phyloP scores from a whole-genome alignment of 2,329 filamentous ascomycete species.

The Thielaviopsis ethacetica region DNA sequence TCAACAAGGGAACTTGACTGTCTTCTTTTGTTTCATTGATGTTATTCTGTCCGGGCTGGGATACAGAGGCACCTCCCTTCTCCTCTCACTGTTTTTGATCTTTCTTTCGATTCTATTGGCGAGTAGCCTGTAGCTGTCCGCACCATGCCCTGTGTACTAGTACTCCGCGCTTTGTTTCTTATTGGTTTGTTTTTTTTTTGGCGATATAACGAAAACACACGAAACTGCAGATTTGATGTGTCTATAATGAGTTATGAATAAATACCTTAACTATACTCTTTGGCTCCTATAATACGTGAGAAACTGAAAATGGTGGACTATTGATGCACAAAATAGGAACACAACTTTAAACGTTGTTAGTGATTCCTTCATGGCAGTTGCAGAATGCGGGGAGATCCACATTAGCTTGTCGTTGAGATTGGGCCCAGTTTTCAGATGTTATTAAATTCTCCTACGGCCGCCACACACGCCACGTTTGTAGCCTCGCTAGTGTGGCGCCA shows the following conservation, averaged over 20 bases:
- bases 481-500: conserved; percentile 2
- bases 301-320: neutral
- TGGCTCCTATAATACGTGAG: neutral
- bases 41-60: neutral
- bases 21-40: neutral
- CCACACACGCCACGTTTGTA: neutral
- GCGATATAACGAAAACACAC: neutral
- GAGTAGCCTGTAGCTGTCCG: neutral
- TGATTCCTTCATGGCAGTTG: neutral
- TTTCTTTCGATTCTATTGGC: neutral
- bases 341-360: neutral
- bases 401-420: neutral
- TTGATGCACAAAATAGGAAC: neutral
- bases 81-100: neutral
- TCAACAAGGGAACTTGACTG: neutral
- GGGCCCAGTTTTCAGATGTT: neutral
- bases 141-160: neutral
- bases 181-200: neutral
- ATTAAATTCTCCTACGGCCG: neutral
- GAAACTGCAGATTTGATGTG: conserved; percentile 2
- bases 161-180: neutral
- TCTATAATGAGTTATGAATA: conserved; percentile 6
- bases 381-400: neutral
- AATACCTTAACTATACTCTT: neutral
- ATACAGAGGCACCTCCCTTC: neutral